Evolutionary conservation across 371 early-diverging fungal species (phyloP), one percentile per base, ranked within the genome.

Genomic region (Coemansia sp.): DNA sequence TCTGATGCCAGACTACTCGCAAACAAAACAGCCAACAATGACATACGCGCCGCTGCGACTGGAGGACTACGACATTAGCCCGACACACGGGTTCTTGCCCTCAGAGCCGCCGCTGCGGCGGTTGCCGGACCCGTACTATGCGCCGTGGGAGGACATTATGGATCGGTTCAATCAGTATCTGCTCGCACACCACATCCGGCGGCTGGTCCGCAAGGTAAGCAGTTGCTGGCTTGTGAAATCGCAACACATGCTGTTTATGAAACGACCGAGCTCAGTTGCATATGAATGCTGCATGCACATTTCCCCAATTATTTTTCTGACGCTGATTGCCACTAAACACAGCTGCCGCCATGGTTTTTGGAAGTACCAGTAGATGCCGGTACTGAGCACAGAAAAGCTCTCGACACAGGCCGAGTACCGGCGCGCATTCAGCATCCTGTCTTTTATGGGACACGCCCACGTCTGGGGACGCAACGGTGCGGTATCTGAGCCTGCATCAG

Each of bases 361-460:
- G 45, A 42, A 42, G 45, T 16, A 5, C 51, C 7, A 57, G 67
- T 68, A 94, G 91, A 81, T 95, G 63, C 93, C 94, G 1, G 70
- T 90, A 22, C 83, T 96, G 11, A 87, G 89, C 67, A 82, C 86
- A 5, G 78, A 77, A 50, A 81, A 70, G 14, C 84, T 94, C 42
- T 67, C 68, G 42, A 84, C 83, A 6, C 72, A 80, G 51, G 83
- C 85, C 60, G 92, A 93, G 77, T 89, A 89, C 77, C 88, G 89
- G 68, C 83, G 98, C 53, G 97, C 93, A 10, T 95, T 89, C 72
- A 70, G 92, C 24, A 86, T 96, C 34, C 84, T 96, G 8, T 88
- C 91, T 50, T 90, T 95, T 81, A 78, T 98, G 29, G 89, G 92
- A 5, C 97, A 97, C 64, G 90, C 90, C 16, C 96, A 91, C 76